These are phyloP conservation scores for Trichoderma virens DNA, from an alignment of 495 filamentous ascomycete species.

Conservation along the genomic window DNA sequence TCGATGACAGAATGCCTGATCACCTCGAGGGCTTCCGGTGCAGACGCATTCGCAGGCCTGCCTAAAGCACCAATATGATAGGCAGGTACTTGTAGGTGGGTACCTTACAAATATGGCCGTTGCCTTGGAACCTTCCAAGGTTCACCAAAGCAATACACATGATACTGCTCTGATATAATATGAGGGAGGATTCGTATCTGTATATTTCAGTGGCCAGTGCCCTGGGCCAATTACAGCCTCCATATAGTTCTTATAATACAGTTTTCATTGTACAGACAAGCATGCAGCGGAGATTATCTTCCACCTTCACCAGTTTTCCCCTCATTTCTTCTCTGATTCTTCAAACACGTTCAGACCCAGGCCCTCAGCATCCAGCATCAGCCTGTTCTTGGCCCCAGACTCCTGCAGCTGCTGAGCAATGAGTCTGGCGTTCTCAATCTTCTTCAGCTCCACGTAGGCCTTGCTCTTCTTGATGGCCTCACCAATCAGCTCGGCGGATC, in stretches of 20 bases:
- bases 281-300: slow-evolving; percentile 37
- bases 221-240: neutral
- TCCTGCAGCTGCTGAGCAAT: slow-evolving; percentile 82
- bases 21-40: too few species aligned
- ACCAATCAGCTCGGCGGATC: slow-evolving; percentile 94
- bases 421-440: slow-evolving; percentile 89
- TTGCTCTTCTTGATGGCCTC: slow-evolving; percentile 99
- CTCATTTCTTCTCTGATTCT: slow-evolving; percentile 34
- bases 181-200: neutral
- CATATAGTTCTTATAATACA: neutral
- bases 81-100: too few species aligned
- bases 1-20: too few species aligned
- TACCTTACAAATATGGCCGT: too few species aligned
- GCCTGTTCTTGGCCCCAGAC: slow-evolving; percentile 81
- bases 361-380: slow-evolving; percentile 83
- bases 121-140: too few species aligned
- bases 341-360: slow-evolving; percentile 84
- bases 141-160: too few species aligned
- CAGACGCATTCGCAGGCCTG: too few species aligned
- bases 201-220: neutral
- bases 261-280: slow-evolving; percentile 14
- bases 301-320: slow-evolving; percentile 11
- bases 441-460: slow-evolving; percentile 90
- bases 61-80: too few species aligned
- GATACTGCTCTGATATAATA: neutral